A percentile compares a stretch with the other conserved stretches of the same genome.
phyloP scores from a whole-genome alignment of 805 yeast species.

The Wickerhamiella cacticola region DNA sequence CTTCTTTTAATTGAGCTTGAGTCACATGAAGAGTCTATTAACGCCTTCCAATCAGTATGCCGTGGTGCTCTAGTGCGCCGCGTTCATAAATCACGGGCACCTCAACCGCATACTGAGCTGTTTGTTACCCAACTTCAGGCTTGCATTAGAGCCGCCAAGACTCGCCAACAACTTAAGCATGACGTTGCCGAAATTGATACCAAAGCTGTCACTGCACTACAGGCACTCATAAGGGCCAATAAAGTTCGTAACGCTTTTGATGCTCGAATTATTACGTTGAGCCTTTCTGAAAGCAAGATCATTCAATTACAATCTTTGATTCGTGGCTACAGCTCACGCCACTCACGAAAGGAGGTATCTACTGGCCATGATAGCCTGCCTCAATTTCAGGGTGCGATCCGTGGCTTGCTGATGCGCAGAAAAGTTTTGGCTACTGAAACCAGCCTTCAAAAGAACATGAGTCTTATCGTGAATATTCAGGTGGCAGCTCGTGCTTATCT shows the following conservation, averaged over 20 bases:
- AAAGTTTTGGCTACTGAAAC: constrained; percentile 1
- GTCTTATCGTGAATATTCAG: constrained; percentile 9
- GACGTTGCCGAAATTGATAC: background rate
- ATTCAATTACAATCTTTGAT: constrained; percentile 22
- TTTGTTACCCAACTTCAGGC: constrained; percentile 17
- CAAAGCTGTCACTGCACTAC: background rate
- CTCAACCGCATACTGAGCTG: background rate
- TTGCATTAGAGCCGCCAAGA: constrained; percentile 12
- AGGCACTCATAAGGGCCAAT: background rate
- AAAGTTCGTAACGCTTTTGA: constrained; percentile 1
- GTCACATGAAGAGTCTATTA: constrained; percentile 30
- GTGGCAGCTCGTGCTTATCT: constrained; percentile 10
- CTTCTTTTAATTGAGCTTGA: constrained; percentile 25
- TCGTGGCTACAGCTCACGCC: constrained; percentile 20
- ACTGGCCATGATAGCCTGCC: constrained; percentile 4
- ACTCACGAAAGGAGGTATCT: background rate
- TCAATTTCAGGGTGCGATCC: constrained; percentile 18
- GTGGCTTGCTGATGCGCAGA: constrained; percentile 22
- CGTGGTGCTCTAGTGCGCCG: constrained; percentile 10
- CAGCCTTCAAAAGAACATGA: background rate
- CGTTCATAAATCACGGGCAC: background rate
- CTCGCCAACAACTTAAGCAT: background rate
- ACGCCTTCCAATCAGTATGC: constrained; percentile 46
- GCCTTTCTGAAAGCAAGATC: constrained; percentile 10
- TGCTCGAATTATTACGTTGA: background rate